Percentiles rank a stretch among this genome's conserved stretches.
These are phyloP conservation scores for Torulaspora delbrueckii DNA, from an alignment of 805 yeast genomes.

Conservation along the genomic window DNA sequence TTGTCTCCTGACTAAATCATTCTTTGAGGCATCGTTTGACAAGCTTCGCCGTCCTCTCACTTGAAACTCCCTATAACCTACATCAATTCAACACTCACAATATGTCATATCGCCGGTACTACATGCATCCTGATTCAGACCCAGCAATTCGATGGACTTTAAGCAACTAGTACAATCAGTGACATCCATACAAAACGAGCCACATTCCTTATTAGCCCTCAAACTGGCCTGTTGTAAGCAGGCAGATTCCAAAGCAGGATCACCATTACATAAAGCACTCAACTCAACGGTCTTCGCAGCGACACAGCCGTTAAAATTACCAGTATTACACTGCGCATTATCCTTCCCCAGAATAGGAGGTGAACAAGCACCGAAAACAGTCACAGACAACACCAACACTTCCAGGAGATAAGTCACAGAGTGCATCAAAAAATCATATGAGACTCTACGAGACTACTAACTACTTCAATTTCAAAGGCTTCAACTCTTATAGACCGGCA, in stretches of 20 bases:
- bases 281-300: conserved; percentile 11
- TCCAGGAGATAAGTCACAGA: background rate
- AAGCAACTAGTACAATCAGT: conserved; percentile 7
- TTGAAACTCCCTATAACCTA: too few relatives aligned
- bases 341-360: conserved; percentile 6
- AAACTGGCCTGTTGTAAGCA: conserved; percentile 10
- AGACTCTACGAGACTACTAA: background rate
- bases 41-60: background rate
- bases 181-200: conserved; percentile 10
- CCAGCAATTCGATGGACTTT: conserved; percentile 9
- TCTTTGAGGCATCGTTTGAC: background rate
- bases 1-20: background rate
- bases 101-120: conserved; percentile 6
- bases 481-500: too few relatives aligned
- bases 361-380: conserved; percentile 3
- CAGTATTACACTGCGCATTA: conserved; percentile 11
- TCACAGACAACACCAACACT: background rate
- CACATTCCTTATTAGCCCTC: conserved; percentile 11
- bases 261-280: conserved; percentile 10
- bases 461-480: background rate
- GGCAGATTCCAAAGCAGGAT: conserved; percentile 10
- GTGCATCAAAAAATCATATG: background rate
- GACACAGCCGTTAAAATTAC: conserved; percentile 10
- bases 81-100: conserved; percentile 2
- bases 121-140: conserved; percentile 6